These are phyloP conservation scores for Nitzschia palea DNA, from an alignment of 108 stramenopile genomes.

Conservation along the genomic window DNA sequence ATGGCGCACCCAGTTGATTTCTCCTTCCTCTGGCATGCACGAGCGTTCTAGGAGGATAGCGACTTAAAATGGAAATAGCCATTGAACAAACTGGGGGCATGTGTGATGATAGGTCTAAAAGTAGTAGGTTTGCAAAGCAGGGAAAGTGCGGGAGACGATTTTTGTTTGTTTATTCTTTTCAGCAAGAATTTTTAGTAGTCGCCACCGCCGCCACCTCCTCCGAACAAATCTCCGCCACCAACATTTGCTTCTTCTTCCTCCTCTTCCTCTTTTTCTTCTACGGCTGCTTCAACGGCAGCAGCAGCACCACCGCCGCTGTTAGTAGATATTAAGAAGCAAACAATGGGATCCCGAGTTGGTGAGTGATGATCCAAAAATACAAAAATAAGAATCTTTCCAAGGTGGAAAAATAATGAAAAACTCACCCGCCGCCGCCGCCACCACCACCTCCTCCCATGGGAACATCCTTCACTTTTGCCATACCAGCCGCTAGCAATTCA, in stretches of 20 bases:
- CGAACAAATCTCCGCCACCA: conserved; percentile 84
- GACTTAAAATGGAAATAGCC: no score
- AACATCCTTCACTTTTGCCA: conserved; percentile 91
- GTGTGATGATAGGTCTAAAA: no score
- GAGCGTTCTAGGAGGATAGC: no score
- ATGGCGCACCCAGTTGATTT: no score
- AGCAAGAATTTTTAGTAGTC: conserved; percentile 24
- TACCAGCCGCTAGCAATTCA: conserved; percentile 79
- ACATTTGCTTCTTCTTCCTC: conserved; percentile 59
- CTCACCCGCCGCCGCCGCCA: conserved; percentile 74
- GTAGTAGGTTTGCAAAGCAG: no score
- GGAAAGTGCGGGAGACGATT: no score
- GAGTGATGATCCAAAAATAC: not conserved
- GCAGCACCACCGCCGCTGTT: conserved; percentile 50
- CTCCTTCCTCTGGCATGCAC: no score
- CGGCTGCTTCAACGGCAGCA: conserved; percentile 45
- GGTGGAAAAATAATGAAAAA: no score
- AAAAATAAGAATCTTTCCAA: not conserved
- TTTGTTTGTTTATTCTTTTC: not conserved
- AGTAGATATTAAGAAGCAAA: not conserved
- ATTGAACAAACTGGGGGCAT: no score
- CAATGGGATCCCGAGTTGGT: no score
- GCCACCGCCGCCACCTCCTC: conserved; percentile 47
- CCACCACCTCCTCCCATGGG: conserved; percentile 91
- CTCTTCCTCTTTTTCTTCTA: conserved; percentile 48